Percentiles rank a stretch among this genome's conserved stretches.
These are phyloP conservation scores for Buddleja alternifolia DNA, from an alignment of 257 asterid species.

Conservation along the genomic window DNA sequence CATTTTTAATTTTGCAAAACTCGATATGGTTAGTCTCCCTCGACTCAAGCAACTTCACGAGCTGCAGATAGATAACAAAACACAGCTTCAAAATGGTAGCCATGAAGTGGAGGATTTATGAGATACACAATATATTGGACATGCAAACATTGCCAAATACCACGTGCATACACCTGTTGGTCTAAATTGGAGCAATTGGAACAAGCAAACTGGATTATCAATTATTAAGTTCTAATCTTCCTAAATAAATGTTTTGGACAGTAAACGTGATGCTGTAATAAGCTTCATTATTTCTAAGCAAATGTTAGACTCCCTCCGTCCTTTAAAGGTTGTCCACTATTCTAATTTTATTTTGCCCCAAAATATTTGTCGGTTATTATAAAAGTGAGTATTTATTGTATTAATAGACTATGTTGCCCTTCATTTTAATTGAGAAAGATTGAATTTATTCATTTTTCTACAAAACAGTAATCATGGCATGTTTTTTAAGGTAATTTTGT, in stretches of 20 bases:
- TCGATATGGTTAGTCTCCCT: slow-evolving; percentile 96
- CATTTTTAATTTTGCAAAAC: slow-evolving; percentile 82
- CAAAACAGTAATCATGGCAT: no score
- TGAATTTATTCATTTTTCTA: no score
- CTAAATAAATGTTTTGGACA: not conserved
- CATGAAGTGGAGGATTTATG: not conserved
- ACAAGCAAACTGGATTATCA: not conserved
- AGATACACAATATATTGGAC: not conserved
- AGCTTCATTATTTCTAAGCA: slow-evolving; percentile 1
- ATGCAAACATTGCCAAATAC: not conserved
- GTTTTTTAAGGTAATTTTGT: no score
- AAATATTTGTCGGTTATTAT: no score
- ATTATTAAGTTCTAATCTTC: not conserved
- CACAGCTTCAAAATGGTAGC: not conserved
- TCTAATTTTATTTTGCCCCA: no score
- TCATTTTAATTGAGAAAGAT: no score
- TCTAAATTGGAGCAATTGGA: not conserved
- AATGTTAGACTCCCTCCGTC: no score
- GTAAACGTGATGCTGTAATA: not conserved
- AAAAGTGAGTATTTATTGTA: no score
- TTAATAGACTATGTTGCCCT: no score
- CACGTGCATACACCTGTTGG: not conserved
- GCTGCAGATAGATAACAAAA: slow-evolving; percentile 56
- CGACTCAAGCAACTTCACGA: slow-evolving; percentile 92
- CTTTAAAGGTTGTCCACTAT: no score